Percentiles rank a stretch among this genome's conserved stretches.
phyloP scores from a whole-genome alignment of 2,329 filamentous ascomycete species.

The Volutella citrinella region DNA sequence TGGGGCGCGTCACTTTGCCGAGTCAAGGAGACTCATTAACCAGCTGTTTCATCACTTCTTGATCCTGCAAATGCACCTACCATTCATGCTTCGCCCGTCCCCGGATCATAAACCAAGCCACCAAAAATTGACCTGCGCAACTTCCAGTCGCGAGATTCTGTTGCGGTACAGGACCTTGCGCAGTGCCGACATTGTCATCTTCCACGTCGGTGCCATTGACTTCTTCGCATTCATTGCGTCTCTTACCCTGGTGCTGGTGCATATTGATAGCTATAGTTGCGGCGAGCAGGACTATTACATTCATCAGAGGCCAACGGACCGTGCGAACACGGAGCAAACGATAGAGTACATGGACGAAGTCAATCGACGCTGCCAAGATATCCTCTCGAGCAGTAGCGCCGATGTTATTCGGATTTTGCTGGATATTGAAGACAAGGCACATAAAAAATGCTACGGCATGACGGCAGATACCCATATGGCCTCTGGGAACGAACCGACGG shows the following conservation, averaged over 20 bases:
- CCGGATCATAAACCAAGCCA: conserved; percentile 30
- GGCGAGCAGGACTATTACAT: conserved; percentile 1
- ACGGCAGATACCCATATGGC: too few species aligned
- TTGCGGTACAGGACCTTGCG: conserved; percentile 33
- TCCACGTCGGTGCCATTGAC: conserved; percentile 34
- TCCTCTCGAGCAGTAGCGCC: too few species aligned
- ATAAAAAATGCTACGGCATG: too few species aligned
- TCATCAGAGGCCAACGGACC: conserved; percentile 9
- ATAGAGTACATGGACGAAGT: too few species aligned
- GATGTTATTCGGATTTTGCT: too few species aligned
- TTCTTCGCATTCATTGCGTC: conserved; percentile 36
- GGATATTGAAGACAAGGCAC: too few species aligned
- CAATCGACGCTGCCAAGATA: too few species aligned
- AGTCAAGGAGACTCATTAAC: conserved; percentile 29
- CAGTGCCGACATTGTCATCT: conserved; percentile 25
- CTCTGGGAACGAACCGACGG: too few species aligned
- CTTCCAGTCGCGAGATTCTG: conserved; percentile 37
- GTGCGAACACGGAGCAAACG: conserved; percentile 9
- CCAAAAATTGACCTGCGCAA: conserved; percentile 34
- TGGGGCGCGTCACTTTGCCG: conserved; percentile 23
- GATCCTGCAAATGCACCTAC: conserved; percentile 38
- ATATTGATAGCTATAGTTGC: conserved; percentile 6
- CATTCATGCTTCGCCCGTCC: conserved; percentile 31
- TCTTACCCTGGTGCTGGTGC: conserved; percentile 34
- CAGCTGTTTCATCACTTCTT: conserved; percentile 38